Conservation (phyloP, 2,329 filamentous ascomycete species). For the Apiospora kogelbergensis region DNA sequence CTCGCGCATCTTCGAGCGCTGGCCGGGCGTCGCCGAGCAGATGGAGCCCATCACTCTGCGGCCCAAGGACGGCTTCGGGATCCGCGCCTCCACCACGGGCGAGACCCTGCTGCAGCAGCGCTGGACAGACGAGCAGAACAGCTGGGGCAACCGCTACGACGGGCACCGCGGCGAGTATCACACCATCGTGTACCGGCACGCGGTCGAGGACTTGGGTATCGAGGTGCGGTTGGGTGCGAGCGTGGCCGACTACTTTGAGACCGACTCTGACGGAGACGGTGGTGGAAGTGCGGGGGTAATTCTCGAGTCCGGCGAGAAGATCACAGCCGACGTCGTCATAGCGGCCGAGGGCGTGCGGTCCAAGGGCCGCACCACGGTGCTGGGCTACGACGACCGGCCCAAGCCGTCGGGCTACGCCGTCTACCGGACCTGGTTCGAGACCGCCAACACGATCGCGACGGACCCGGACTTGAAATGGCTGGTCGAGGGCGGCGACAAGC, state of each 20-base stretch:
- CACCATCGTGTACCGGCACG: constrained; percentile 50
- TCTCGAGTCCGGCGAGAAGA: constrained; percentile 39
- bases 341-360: constrained; percentile 11
- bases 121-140: constrained; percentile 36
- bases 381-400: constrained; percentile 40
- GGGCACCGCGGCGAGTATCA: constrained; percentile 55
- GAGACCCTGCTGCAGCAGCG: constrained; percentile 51
- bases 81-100: constrained; percentile 49
- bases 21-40: constrained; percentile 48
- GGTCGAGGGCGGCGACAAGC: constrained; percentile 49
- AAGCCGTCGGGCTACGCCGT: constrained; percentile 50
- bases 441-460: constrained; percentile 40
- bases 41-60: constrained; percentile 48
- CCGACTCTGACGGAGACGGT: constrained; percentile 14
- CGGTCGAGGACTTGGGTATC: constrained; percentile 46
- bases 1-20: constrained; percentile 56
- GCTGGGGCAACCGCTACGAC: constrained; percentile 48
- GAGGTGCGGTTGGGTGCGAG: constrained; percentile 44
- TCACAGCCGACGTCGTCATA: constrained; percentile 19
- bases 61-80: constrained; percentile 39
- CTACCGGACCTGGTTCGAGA: constrained; percentile 39
- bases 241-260: constrained; percentile 48
- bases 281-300: constrained; percentile 35
- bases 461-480: constrained; percentile 43
- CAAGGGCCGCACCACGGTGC: background rate